Evolutionary conservation across 2,329 filamentous ascomycete genomes (phyloP), one percentile per base, ranked within the genome.

Genomic region (Epichloe sibirici): DNA sequence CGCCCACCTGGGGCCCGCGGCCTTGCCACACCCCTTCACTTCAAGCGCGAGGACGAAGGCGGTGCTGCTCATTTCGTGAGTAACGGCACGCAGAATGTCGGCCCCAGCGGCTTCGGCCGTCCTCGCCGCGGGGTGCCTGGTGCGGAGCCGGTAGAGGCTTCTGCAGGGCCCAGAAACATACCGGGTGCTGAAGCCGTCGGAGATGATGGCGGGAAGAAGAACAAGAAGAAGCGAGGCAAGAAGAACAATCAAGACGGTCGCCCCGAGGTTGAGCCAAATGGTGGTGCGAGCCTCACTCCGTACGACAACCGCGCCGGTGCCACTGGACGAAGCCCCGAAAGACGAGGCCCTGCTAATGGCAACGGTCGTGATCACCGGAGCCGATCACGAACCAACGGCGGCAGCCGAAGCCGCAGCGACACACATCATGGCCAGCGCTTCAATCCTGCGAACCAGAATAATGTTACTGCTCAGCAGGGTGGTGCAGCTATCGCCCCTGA

Each of bases 221-320:
- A 96, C 73, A 97, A 97, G 81, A 97, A 97, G 81, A 97, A 97
- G 80, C 82, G 93, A 58, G 79, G 76, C 59, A 96, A 94, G 77
- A 97, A 96, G 72, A 80, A 81, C 49, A 93, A 90, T 66, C 90
- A 93, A 46, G 87, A 88, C 17, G 81, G 79, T 48, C 83, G 82
- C 49, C 58, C 60, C 13, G 67, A 70, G 53, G 64, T 64, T 21
- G 73, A 74, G 52, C 71, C 66, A 39, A 73, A 73, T 62, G 69
- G 70, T 56, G 66, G 75, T 62, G 72, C 69, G 43, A 70, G 65
- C 64, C 73, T 75, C 60, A 76, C 69, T 55, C 74, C 72, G 51
- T 50, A 56, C 52, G 72, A 69, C 58, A 68, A 69, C 57, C 59
- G 57, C 45, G 61, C 60, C 25, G 53, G 52, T 37, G 69, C 66